Evolutionary conservation across 176 grass and related monocot species (phyloP).

Genomic region (Secale cereale): DNA sequence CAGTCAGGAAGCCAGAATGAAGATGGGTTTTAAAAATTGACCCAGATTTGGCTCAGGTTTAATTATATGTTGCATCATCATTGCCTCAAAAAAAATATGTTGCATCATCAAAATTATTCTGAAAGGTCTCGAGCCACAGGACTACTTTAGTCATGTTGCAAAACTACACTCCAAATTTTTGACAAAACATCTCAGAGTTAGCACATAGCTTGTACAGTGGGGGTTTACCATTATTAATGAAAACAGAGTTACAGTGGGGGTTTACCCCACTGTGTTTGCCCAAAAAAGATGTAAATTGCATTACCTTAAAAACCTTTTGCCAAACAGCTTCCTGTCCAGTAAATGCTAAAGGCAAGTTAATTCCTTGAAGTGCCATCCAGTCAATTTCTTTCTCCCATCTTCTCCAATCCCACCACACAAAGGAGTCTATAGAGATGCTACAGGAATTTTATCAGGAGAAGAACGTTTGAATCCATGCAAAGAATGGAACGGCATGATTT

Average conservation of each 20-base stretch:
- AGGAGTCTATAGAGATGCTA: conserved; percentile 52
- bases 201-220: no score
- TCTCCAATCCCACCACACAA: conserved; percentile 92
- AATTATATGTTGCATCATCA: not conserved
- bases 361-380: conserved; percentile 98
- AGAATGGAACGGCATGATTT: not conserved
- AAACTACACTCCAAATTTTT: not conserved
- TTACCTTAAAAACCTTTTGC: conserved; percentile 94
- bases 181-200: not conserved
- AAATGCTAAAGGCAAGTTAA: conserved; percentile 98
- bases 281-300: not conserved
- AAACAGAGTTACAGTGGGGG: no score
- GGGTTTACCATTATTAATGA: no score
- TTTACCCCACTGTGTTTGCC: no score
- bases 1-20: not conserved
- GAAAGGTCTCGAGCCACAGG: not conserved
- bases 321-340: conserved; percentile 85
- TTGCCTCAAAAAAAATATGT: no score
- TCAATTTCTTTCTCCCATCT: conserved; percentile 99
- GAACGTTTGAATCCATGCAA: conserved; percentile 23
- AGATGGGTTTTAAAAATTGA: not conserved
- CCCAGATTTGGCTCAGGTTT: not conserved
- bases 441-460: conserved; percentile 35
- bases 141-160: not conserved
- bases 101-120: not conserved